These are phyloP conservation scores for Leucogyrophana mollusca DNA, from an alignment of 768 basidiomycete genomes.

Conservation along the genomic window DNA sequence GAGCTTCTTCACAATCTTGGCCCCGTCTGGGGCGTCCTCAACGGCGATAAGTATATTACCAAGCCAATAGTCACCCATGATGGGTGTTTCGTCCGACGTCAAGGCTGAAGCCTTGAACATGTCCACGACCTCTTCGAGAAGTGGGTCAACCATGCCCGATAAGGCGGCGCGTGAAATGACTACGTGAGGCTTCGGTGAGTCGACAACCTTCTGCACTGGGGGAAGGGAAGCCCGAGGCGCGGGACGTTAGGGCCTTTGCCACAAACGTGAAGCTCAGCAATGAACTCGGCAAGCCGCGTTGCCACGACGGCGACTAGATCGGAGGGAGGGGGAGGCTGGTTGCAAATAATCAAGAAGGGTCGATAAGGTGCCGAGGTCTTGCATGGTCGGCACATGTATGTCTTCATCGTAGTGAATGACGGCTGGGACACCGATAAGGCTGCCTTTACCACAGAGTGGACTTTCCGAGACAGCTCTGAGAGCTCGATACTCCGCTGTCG, in stretches of 20 bases:
- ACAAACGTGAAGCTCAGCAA: neutral
- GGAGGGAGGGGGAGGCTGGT: neutral
- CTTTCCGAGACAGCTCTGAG: neutral
- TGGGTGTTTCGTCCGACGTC: neutral
- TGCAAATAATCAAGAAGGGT: neutral
- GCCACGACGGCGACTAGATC: neutral
- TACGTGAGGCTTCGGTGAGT: neutral
- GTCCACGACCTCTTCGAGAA: neutral
- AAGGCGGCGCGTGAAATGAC: neutral
- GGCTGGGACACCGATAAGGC: neutral
- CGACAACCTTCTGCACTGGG: neutral
- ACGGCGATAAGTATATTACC: neutral
- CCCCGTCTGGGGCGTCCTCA: neutral
- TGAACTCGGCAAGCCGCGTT: neutral
- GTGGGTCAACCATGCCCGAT: neutral
- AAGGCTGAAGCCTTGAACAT: neutral
- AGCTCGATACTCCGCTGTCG: neutral
- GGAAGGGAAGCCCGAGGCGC: neutral
- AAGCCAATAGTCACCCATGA: conserved; percentile 1
- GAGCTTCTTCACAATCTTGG: neutral
- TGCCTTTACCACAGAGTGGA: neutral
- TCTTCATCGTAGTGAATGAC: neutral
- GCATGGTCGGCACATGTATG: neutral
- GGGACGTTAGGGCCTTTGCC: neutral
- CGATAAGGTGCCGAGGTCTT: neutral